Conservation (phyloP, 495 filamentous ascomycete genomes). For the Copromyces sp. region DNA sequence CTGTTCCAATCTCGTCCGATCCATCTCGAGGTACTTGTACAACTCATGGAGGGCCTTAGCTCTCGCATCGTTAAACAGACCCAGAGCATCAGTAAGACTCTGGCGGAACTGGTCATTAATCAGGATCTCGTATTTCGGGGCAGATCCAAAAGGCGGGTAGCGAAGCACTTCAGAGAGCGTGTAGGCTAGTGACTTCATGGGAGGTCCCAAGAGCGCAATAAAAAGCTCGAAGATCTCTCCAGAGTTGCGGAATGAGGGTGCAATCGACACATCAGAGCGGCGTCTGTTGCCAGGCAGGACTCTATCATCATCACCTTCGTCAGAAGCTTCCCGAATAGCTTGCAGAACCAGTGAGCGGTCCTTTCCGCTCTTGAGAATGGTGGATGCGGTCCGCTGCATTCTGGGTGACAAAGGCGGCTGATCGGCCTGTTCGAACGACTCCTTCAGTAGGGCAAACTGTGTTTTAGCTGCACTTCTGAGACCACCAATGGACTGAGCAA, state of each 20-base stretch:
- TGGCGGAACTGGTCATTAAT: constrained; percentile 68
- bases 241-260: constrained; percentile 39
- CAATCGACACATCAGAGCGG: constrained; percentile 9
- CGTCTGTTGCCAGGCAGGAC: constrained; percentile 9
- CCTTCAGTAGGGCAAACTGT: constrained; percentile 73
- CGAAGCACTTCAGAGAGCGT: constrained; percentile 82
- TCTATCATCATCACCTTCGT: constrained; percentile 46
- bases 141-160: constrained; percentile 68
- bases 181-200: constrained; percentile 89
- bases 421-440: constrained; percentile 32
- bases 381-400: constrained; percentile 22
- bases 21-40: constrained; percentile 65
- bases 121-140: constrained; percentile 53
- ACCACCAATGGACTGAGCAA: constrained; percentile 85
- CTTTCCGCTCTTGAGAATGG: constrained; percentile 19
- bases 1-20: constrained; percentile 51
- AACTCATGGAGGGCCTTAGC: constrained; percentile 63
- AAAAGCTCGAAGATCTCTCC: constrained; percentile 82
- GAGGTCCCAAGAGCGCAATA: constrained; percentile 77
- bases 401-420: constrained; percentile 22
- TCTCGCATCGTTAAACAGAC: constrained; percentile 64
- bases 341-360: constrained; percentile 35
- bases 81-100: constrained; percentile 69
- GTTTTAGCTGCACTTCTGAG: constrained; percentile 80
- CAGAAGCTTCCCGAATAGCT: constrained; percentile 56